Conservation (phyloP, 176 grass and related monocot genomes). For the Oryza longistaminata region DNA sequence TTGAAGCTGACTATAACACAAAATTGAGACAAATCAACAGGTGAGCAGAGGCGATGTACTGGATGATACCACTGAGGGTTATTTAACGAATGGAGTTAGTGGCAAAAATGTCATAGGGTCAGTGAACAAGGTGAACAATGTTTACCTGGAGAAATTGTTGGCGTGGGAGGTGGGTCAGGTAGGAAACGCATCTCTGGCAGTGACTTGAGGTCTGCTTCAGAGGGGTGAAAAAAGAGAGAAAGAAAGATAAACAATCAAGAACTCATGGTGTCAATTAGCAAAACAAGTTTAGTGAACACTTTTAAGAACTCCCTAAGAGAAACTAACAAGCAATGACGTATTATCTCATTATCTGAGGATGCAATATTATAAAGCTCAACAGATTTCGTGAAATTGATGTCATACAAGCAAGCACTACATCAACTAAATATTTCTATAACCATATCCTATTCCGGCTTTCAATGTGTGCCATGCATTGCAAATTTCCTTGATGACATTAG, state of each 20-base stretch:
- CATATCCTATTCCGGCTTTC: too few species aligned
- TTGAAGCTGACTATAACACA: background rate
- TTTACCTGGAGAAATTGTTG: conserved; percentile 3
- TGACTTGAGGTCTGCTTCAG: conserved; percentile 29
- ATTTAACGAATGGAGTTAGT: background rate
- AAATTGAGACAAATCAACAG: background rate
- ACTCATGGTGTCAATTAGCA: background rate
- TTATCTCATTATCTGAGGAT: background rate
- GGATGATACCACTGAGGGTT: background rate
- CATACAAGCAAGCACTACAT: too few species aligned
- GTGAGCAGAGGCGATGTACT: background rate
- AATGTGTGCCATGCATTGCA: background rate
- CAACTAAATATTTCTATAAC: too few species aligned
- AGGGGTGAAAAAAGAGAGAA: background rate
- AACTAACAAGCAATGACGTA: background rate
- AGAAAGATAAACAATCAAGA: background rate
- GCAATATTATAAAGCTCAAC: background rate
- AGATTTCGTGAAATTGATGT: background rate
- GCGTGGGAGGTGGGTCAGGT: background rate
- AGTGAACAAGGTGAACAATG: background rate
- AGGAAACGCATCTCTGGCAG: conserved; percentile 37
- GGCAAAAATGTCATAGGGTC: background rate
- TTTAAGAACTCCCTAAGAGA: background rate
- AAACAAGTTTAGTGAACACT: background rate
- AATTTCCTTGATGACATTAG: background rate